Conservation (phyloP, 208 protist genomes). For the Trypanosoma conorhini region DNA sequence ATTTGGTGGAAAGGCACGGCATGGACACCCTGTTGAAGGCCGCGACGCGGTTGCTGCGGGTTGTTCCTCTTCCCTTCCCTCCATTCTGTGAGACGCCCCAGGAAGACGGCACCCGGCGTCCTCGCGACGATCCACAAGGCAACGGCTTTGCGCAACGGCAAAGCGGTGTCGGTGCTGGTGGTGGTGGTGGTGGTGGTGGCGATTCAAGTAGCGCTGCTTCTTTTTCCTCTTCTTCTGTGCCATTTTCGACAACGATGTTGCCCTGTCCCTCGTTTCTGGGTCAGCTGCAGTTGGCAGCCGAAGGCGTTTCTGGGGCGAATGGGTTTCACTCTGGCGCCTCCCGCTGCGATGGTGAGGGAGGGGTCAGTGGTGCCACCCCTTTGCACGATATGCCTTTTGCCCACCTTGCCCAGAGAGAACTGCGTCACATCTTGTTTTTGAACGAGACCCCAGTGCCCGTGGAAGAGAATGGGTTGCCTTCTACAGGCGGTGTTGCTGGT, state of each 20-base stretch:
- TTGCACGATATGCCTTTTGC: conserved; percentile 12
- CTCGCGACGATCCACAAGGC: not conserved
- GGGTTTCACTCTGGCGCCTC: not conserved
- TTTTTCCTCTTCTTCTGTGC: not conserved
- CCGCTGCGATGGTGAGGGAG: not conserved
- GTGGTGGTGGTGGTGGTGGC: not conserved
- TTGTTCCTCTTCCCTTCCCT: conserved; percentile 27
- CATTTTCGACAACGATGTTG: not conserved
- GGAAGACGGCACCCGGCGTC: not conserved
- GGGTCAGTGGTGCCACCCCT: too few species aligned
- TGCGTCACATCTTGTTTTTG: not conserved
- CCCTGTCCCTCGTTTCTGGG: conserved; percentile 14
- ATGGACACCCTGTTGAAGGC: conserved; percentile 20
- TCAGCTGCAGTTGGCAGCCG: conserved; percentile 10
- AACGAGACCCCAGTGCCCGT: not conserved
- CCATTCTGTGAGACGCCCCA: not conserved
- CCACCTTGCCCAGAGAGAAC: not conserved
- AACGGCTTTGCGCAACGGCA: not conserved
- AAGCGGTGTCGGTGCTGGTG: not conserved
- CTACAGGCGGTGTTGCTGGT: not conserved
- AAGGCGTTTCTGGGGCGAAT: not conserved
- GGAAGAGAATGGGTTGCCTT: not conserved
- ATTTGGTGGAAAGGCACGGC: conserved; percentile 18
- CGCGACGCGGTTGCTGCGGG: conserved; percentile 23
- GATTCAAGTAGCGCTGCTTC: not conserved